Evolutionary conservation across 2,329 filamentous ascomycete species (phyloP).

Genomic region (Purpureocillium lavendulum): DNA sequence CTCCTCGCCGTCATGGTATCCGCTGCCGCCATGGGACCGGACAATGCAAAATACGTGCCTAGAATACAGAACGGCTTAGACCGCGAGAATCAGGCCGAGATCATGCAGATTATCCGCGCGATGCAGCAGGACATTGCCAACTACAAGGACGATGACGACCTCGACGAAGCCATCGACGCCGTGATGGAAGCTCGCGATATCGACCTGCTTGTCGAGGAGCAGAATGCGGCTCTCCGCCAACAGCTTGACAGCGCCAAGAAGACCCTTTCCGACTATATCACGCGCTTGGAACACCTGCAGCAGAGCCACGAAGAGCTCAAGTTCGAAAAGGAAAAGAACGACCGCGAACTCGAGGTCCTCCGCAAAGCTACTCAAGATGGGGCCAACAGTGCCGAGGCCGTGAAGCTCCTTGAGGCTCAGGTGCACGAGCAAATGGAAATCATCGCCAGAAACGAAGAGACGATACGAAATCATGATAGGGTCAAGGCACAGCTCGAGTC

Average conservation of each 20-base stretch:
- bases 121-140: constrained; percentile 29
- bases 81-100: constrained; percentile 32
- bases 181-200: constrained; percentile 39
- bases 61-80: constrained; percentile 34
- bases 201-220: constrained; percentile 48
- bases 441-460: constrained; percentile 58
- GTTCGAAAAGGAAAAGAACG: constrained; percentile 50
- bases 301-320: constrained; percentile 58
- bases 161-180: constrained; percentile 30
- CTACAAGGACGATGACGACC: constrained; percentile 27
- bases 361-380: constrained; percentile 42
- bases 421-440: constrained; percentile 61
- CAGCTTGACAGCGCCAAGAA: constrained; percentile 47
- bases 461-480: constrained; percentile 25
- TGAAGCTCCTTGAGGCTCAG: constrained; percentile 45
- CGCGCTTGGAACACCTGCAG: constrained; percentile 51
- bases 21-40: constrained; percentile 51
- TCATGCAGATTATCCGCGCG: constrained; percentile 35
- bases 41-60: constrained; percentile 44
- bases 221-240: constrained; percentile 40
- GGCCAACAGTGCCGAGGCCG: constrained; percentile 40
- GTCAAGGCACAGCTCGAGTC: constrained; percentile 46
- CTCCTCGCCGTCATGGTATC: constrained; percentile 54
- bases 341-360: constrained; percentile 43
- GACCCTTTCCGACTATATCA: constrained; percentile 49